phyloP scores from a whole-genome alignment of 2,329 filamentous ascomycete species.

The Pseudocercospora eumusae region DNA sequence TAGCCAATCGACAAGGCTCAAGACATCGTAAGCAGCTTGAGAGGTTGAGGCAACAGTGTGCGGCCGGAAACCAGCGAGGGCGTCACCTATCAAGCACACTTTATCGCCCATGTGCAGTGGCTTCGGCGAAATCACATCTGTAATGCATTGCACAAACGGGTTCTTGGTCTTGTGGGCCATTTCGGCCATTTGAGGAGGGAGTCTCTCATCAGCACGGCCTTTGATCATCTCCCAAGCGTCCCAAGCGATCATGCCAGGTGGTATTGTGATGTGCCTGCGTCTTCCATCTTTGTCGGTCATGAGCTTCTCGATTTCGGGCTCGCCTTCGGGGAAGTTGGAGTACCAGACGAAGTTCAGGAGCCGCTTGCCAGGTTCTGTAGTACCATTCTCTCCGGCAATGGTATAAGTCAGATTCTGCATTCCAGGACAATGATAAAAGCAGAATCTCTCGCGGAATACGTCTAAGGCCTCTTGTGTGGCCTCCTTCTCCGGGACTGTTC shows the following conservation, averaged over 20 bases:
- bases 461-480: slow-evolving; percentile 38
- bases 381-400: slow-evolving; percentile 48
- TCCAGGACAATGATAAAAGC: slow-evolving; percentile 44
- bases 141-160: slow-evolving; percentile 51
- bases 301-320: slow-evolving; percentile 43
- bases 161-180: slow-evolving; percentile 43
- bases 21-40: slow-evolving; percentile 49
- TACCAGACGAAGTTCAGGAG: slow-evolving; percentile 54
- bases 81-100: slow-evolving; percentile 51
- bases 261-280: slow-evolving; percentile 47
- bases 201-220: slow-evolving; percentile 35
- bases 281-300: slow-evolving; percentile 49
- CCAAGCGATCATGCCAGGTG: slow-evolving; percentile 44
- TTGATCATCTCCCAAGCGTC: slow-evolving; percentile 46
- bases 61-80: slow-evolving; percentile 49
- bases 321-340: slow-evolving; percentile 43
- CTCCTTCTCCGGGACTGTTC: slow-evolving; percentile 40
- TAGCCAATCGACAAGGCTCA: slow-evolving; percentile 46
- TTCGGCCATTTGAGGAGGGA: slow-evolving; percentile 47
- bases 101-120: slow-evolving; percentile 47
- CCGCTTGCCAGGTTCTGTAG: slow-evolving; percentile 44
- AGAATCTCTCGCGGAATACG: slow-evolving; percentile 45
- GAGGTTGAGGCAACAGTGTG: slow-evolving; percentile 50
- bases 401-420: slow-evolving; percentile 47
- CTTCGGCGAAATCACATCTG: slow-evolving; percentile 44